These are phyloP conservation scores for Citrus cavaleriei DNA, from an alignment of 345 rosid species.

Conservation along the genomic window DNA sequence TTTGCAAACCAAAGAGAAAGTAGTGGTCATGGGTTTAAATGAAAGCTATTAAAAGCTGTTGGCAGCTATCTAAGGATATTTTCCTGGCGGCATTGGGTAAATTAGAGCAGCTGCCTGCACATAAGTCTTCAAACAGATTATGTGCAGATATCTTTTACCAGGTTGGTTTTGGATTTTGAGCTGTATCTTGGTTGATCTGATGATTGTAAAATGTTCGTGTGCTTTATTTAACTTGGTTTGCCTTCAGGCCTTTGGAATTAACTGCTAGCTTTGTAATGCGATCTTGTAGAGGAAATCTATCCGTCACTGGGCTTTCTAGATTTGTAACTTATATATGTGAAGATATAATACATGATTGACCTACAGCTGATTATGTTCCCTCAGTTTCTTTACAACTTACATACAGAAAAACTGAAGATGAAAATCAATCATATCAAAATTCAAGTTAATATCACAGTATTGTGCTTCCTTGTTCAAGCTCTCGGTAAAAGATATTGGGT, in stretches of 20 bases:
- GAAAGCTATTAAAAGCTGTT: conserved; percentile 7
- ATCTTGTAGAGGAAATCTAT: background rate
- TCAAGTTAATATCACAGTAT: background rate
- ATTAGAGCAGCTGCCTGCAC: background rate
- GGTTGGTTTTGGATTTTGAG: background rate
- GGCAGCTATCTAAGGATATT: background rate
- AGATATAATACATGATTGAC: background rate
- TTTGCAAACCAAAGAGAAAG: background rate
- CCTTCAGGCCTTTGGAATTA: background rate
- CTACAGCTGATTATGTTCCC: background rate
- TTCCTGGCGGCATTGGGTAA: background rate
- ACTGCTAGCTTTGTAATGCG: background rate
- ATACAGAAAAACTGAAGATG: background rate
- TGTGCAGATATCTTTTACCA: background rate
- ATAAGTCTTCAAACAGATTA: background rate
- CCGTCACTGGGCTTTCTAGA: background rate
- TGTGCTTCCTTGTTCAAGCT: background rate
- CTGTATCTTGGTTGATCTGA: background rate
- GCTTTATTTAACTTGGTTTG: background rate
- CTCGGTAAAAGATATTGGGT: background rate
- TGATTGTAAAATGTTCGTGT: background rate
- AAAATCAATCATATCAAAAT: background rate
- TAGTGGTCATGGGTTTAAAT: background rate
- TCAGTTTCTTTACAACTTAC: background rate
- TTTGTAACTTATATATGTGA: background rate